Percentiles rank a stretch among this genome's conserved stretches.
phyloP scores from a whole-genome alignment of 306 rosid genomes.

The Gleditsia sinensis region DNA sequence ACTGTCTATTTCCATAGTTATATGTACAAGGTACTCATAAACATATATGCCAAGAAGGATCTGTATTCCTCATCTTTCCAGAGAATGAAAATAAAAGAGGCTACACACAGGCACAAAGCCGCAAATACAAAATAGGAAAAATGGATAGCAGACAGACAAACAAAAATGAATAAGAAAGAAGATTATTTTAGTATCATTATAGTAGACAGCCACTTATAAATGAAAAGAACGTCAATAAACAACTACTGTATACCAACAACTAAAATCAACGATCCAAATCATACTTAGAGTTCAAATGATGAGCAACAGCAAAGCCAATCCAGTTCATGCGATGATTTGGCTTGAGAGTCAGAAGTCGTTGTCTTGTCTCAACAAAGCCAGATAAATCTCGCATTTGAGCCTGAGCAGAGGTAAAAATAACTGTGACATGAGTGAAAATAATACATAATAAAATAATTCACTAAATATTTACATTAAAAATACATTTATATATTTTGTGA shows the following conservation, averaged over 20 bases:
- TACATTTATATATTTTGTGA: constrained; percentile 6
- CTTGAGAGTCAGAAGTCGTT: constrained; percentile 85
- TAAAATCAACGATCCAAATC: constrained; percentile 28
- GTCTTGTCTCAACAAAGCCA: constrained; percentile 99
- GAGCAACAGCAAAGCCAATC: constrained; percentile 96
- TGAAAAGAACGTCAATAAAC: not conserved
- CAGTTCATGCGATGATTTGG: constrained; percentile 99
- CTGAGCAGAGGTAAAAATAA: constrained; percentile 45
- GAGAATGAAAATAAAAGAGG: not conserved
- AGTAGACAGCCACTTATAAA: not conserved
- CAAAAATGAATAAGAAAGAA: not conserved
- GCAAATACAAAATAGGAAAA: not conserved
- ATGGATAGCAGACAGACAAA: not conserved
- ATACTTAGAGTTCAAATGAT: constrained; percentile 91
- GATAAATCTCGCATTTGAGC: constrained; percentile 98
- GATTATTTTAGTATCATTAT: not conserved
- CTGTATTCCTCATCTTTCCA: not conserved
- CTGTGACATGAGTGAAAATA: constrained; percentile 7
- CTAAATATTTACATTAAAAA: not conserved
- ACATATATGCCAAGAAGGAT: not conserved
- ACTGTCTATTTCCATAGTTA: not conserved
- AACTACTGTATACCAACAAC: not conserved
- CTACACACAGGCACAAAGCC: not conserved
- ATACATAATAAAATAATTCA: constrained; percentile 17
- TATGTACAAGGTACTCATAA: not conserved